Base-by-base conservation (phyloP, 2,329 filamentous ascomycete species). In the Colletotrichum somersetense region DNA sequence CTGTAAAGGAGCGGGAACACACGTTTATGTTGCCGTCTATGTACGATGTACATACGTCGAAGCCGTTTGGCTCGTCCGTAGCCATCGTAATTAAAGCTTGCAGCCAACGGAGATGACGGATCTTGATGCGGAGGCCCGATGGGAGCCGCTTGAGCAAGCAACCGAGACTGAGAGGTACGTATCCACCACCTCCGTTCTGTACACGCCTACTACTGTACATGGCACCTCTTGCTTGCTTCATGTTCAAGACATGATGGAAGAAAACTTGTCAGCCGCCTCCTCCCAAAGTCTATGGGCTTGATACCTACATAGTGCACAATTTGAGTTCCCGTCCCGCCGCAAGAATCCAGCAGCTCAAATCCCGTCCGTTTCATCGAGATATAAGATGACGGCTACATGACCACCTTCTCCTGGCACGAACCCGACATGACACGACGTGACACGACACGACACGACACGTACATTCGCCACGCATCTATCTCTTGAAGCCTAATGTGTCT, bases 331-430 rank as follows among this genome's bases (percentile, higher is more conserved):
- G 56, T 56, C 33, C 56, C 56, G 67, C 50, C 40, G 46, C 67
- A 61, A n/a, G 46, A 52, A 55, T 59, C 18, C 66, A 44, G 62
- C 55, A 50, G 66, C 59, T 56, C 66, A 38, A 64, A 69, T 72
- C 40, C 66, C 46, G 46, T 33, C 59, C 38, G 69, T 69, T 72
- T 72, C 69, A 72, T 55, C 46, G 14, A 52, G 38, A 72, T 59
- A 56, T 64, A 46, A 65, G 69, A 72, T 61, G 69, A 65, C 66
- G 69, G 66, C 58, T 59, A 66, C 57, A 33, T 12, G 67, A 35
- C 57, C 58, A 20, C 38, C 26, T 16, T 59, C 61, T 40, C 33
- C 20, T 59, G 59, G 58, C 66, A 72, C 44, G 38, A 44, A 26
- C 65, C 42, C 52, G 26, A 67, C 63, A 44, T 44, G 23, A 57